phyloP scores from a whole-genome alignment of 805 yeast genomes.

The Wickerhamomyces tratensis region DNA sequence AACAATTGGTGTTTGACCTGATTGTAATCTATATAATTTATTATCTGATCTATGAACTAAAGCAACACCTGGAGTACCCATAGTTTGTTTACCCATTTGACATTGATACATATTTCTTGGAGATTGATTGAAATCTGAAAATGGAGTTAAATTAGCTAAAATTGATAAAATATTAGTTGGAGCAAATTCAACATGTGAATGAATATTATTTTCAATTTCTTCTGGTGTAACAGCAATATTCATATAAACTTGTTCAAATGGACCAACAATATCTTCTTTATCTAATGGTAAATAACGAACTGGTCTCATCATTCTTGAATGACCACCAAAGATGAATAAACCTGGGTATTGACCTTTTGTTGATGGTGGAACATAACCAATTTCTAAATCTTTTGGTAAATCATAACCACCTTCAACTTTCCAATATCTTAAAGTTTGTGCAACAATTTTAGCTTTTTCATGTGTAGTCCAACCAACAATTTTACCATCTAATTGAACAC shows the following conservation, averaged over 20 bases:
- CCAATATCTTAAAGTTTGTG: constrained; percentile 70
- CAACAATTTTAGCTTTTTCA: constrained; percentile 76
- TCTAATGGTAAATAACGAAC: constrained; percentile 83
- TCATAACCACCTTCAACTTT: constrained; percentile 64
- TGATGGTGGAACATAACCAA: constrained; percentile 96
- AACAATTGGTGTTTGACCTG: constrained; percentile 99
- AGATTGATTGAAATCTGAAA: constrained; percentile 88
- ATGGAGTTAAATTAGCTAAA: constrained; percentile 86
- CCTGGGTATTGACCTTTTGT: constrained; percentile 97
- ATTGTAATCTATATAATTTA: constrained; percentile 87
- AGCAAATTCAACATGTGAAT: constrained; percentile 93
- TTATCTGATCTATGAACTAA: constrained; percentile 96
- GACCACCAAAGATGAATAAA: constrained; percentile 81
- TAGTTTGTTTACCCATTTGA: constrained; percentile 99
- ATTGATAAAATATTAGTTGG: constrained; percentile 90
- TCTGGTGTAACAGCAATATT: constrained; percentile 85
- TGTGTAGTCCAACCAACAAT: constrained; percentile 84
- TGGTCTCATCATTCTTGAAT: constrained; percentile 93
- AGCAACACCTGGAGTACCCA: constrained; percentile 96
- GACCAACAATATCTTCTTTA: constrained; percentile 84
- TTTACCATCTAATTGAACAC: constrained; percentile 91
- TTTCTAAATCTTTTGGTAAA: constrained; percentile 81
- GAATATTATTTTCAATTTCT: constrained; percentile 38
- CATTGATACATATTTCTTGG: constrained; percentile 91
- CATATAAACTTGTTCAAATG: constrained; percentile 97